Conservation (phyloP, 257 asterid genomes). For the Nicotiana sylvestris region DNA sequence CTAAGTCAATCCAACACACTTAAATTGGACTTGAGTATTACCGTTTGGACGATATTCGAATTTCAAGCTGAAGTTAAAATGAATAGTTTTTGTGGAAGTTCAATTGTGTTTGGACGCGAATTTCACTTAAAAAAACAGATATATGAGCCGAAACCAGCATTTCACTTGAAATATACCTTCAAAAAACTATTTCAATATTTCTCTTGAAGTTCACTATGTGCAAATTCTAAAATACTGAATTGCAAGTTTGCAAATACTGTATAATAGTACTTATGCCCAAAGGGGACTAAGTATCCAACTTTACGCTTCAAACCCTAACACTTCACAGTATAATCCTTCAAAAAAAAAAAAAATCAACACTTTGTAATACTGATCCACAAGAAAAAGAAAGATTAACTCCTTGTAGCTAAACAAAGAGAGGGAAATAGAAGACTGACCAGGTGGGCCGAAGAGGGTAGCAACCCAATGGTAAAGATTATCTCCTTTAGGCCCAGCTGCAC, state of each 20-base stretch:
- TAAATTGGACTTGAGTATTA: neutral
- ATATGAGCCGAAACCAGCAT: neutral
- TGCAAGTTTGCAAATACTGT: neutral
- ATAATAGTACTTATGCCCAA: neutral
- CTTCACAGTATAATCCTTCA: neutral
- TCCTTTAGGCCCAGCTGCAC: constrained; percentile 96
- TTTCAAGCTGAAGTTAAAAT: neutral
- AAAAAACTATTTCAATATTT: neutral
- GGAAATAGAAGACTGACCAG: constrained; percentile 28
- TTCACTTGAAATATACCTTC: neutral
- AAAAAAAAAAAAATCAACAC: neutral
- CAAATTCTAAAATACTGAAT: neutral
- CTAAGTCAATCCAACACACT: neutral
- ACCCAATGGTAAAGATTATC: constrained; percentile 99
- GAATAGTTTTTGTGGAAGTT: neutral
- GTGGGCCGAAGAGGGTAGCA: constrained; percentile 84
- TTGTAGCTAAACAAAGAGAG: neutral
- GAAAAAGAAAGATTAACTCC: neutral
- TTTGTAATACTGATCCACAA: neutral
- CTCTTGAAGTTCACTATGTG: neutral
- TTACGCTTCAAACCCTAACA: neutral
- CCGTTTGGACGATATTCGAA: neutral
- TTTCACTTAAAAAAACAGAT: neutral
- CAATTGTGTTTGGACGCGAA: neutral
- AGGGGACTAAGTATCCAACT: neutral